Evolutionary conservation across 2,329 filamentous ascomycete species (phyloP).

Genomic region (Ophiostoma triangulosporum): DNA sequence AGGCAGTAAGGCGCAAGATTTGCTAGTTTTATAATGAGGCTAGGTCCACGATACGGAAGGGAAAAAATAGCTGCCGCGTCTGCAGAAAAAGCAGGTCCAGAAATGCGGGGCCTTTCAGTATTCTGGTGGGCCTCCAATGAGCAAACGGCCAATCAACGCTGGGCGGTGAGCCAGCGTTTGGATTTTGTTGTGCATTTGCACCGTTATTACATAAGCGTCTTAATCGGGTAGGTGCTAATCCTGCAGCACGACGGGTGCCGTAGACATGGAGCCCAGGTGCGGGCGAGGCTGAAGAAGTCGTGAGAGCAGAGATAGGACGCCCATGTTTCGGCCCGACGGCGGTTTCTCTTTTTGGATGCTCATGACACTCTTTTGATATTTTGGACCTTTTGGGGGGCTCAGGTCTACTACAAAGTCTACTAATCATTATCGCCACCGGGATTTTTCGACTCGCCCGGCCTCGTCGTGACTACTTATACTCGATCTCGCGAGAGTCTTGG

Average conservation of each 20-base stretch:
- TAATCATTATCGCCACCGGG: background rate
- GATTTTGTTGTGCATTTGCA: background rate
- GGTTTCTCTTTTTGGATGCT: background rate
- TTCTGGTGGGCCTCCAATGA: background rate
- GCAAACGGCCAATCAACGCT: background rate
- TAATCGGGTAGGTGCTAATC: background rate
- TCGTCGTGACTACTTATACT: background rate
- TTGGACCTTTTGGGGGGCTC: background rate
- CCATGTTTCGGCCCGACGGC: background rate
- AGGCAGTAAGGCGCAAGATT: background rate
- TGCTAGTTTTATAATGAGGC: background rate
- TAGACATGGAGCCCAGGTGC: background rate
- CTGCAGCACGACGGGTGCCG: background rate
- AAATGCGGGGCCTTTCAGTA: background rate
- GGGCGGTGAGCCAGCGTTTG: background rate
- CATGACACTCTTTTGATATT: background rate
- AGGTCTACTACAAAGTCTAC: background rate
- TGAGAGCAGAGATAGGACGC: background rate
- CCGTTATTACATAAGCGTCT: background rate
- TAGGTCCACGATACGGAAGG: conserved; percentile 3
- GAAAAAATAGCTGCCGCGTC: conserved; percentile 6
- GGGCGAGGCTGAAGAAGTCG: background rate
- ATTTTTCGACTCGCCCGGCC: background rate
- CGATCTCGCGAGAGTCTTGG: background rate
- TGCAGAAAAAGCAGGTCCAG: background rate